These are phyloP conservation scores for Urostyla sp. DNA, from an alignment of 73 alveolate species.

Conservation along the genomic window DNA sequence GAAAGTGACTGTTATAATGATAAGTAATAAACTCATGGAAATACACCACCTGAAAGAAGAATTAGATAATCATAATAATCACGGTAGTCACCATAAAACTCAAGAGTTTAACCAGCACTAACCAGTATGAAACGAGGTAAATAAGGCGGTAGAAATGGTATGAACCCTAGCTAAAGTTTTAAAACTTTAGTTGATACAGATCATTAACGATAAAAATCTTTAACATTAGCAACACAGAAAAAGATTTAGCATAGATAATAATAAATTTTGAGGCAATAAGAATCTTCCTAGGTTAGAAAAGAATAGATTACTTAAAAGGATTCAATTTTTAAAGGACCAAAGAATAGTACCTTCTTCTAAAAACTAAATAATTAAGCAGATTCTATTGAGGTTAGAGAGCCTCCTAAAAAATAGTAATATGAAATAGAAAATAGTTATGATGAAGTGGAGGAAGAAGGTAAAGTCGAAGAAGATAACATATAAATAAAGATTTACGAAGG, in stretches of 20 bases:
- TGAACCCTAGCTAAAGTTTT: no score
- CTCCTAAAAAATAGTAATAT: neutral
- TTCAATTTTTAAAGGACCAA: conserved; percentile 44
- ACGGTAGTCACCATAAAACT: conserved; percentile 14
- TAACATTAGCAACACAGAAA: conserved; percentile 63
- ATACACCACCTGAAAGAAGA: neutral
- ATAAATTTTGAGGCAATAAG: neutral
- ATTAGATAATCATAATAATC: neutral
- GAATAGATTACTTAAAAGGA: conserved; percentile 4
- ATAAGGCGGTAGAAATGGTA: neutral
- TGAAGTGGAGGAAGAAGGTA: neutral
- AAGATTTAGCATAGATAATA: conserved; percentile 13
- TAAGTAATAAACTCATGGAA: neutral
- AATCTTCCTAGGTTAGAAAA: conserved; percentile 6
- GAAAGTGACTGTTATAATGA: neutral
- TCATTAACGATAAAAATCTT: no score
- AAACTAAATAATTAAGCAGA: neutral
- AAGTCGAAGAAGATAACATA: neutral
- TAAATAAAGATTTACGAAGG: conserved; percentile 29
- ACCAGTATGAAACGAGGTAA: neutral
- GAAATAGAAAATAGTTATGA: neutral
- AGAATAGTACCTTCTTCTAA: conserved; percentile 54
- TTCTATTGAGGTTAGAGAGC: conserved; percentile 4
- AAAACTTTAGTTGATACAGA: no score
- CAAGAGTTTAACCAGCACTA: neutral